Base-by-base conservation (phyloP, 176 grass and related monocot species). In the Oryza coarctata region DNA sequence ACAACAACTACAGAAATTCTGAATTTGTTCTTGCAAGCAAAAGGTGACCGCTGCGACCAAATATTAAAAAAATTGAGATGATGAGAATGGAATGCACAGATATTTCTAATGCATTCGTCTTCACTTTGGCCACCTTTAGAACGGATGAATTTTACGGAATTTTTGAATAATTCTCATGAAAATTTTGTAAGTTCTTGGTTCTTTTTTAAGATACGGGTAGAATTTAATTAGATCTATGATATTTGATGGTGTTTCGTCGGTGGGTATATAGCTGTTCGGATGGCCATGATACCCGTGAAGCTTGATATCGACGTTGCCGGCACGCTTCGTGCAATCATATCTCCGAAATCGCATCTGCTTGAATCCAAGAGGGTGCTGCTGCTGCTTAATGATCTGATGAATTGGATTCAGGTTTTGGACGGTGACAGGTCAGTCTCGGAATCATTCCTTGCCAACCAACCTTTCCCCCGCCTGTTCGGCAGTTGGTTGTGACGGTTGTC, bases 291-390 rank as follows among this genome's bases (percentile, higher is more conserved):
- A 4, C 25, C 62, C 6, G 6, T 60, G 68, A 67, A 44, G 13
- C 22, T 32, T 20, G 68, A 17, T 32, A 43, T 62, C 12, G 77
- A 39, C 27, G 71, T 63, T n/a, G 77, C 72, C 55, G 65, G 76
- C 87, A 82, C 41, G 65, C 26, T 55, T 27, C 77, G 72, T 81
- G 82, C 82, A 15, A 81, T 55, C 65, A 71, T 71, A 33, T 76
- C 77, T 63, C 38, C 13, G 12, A 12, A 9, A 18, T 71, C 30
- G 67, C 74, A 63, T 45, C 65, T 14, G 18, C 45, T 15, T 14
- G 4, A 55, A 83, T 73, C 34, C 58, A 61, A 61, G 50, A 41
- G 60, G 32, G 7, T 41, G 58, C 9, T 47, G 27, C 9, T 33
- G 76, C 29, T 35, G 69, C 5, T 71, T 27, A 14, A 7, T 45